Evolutionary conservation across 1,139 yeast species (phyloP).

Genomic region (Candida buenavistaensis): DNA sequence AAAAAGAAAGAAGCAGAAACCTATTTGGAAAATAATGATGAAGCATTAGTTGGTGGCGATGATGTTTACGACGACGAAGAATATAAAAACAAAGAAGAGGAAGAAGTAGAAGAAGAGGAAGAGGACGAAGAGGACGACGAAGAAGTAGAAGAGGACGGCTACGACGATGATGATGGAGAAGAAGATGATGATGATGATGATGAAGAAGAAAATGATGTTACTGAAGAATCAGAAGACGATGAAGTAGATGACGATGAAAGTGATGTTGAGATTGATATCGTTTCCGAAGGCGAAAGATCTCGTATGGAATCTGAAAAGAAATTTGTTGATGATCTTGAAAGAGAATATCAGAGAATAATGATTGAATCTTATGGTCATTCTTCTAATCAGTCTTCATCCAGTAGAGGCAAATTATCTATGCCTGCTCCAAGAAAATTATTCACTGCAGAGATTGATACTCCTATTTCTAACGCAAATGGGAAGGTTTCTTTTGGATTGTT

Average conservation of each 20-base stretch:
- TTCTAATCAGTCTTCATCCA: slow-evolving; percentile 1
- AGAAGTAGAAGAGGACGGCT: slow-evolving; percentile 20
- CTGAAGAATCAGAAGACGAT: too few species aligned
- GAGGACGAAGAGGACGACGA: slow-evolving; percentile 19
- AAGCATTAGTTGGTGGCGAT: slow-evolving; percentile 14
- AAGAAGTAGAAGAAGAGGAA: slow-evolving; percentile 21
- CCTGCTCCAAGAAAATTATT: slow-evolving; percentile 20
- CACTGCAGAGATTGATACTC: neutral
- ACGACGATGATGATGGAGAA: slow-evolving; percentile 17
- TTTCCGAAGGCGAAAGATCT: slow-evolving; percentile 14
- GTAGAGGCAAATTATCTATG: slow-evolving; percentile 19
- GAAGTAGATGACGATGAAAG: slow-evolving; percentile 14
- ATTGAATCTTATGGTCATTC: slow-evolving; percentile 45
- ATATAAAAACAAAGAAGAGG: slow-evolving; percentile 19
- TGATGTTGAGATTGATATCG: slow-evolving; percentile 10
- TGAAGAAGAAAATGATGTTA: slow-evolving; percentile 14
- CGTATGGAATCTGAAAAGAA: slow-evolving; percentile 40
- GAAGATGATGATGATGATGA: slow-evolving; percentile 17
- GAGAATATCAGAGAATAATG: slow-evolving; percentile 51
- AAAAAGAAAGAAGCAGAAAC: slow-evolving; percentile 19
- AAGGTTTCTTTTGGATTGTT: slow-evolving; percentile 52
- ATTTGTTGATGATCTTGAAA: slow-evolving; percentile 53
- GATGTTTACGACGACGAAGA: too few species aligned
- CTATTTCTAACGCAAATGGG: neutral
- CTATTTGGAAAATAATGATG: slow-evolving; percentile 18